Conservation (phyloP, 2,329 filamentous ascomycete species). For the Chrysoporthe cubensis region DNA sequence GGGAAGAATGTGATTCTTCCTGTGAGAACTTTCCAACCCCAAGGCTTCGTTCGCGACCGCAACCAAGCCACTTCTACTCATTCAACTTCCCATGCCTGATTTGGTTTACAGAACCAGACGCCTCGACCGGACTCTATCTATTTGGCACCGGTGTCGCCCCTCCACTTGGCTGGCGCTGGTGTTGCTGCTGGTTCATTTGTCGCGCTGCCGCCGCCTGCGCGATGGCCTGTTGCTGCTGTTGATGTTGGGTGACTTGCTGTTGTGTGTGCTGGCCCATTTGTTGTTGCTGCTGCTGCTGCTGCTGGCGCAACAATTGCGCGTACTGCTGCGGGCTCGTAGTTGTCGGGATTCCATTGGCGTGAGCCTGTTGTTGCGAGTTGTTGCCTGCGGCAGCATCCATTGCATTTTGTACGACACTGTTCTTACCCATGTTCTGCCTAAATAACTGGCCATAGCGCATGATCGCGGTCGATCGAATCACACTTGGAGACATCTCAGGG, state of each 20-base stretch:
- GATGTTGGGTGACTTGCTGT: conserved; percentile 5
- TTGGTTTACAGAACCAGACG: background rate
- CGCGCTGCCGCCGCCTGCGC: conserved; percentile 38
- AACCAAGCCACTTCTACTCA: too few relatives aligned
- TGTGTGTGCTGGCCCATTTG: conserved; percentile 25
- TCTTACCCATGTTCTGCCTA: conserved; percentile 49
- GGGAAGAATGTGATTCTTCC: background rate
- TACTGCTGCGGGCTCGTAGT: conserved; percentile 62
- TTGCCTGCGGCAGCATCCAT: conserved; percentile 60
- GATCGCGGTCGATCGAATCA: conserved; percentile 55
- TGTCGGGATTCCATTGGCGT: conserved; percentile 52
- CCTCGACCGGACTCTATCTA: conserved; percentile 8
- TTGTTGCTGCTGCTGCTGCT: conserved; percentile 56
- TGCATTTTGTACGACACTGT: conserved; percentile 48
- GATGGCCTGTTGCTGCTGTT: conserved; percentile 19
- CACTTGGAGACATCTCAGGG: conserved; percentile 54
- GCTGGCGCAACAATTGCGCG: conserved; percentile 60
- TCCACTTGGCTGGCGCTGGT: conserved; percentile 28
- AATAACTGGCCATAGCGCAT: conserved; percentile 45
- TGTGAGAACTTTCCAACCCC: background rate
- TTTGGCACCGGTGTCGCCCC: conserved; percentile 26
- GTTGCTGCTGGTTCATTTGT: conserved; percentile 33
- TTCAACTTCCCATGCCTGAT: too few relatives aligned
- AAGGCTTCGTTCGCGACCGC: too few relatives aligned
- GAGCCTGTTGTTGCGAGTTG: conserved; percentile 50